Base-by-base conservation (phyloP, 2,329 filamentous ascomycete genomes). In the Penicillium verrucosum region DNA sequence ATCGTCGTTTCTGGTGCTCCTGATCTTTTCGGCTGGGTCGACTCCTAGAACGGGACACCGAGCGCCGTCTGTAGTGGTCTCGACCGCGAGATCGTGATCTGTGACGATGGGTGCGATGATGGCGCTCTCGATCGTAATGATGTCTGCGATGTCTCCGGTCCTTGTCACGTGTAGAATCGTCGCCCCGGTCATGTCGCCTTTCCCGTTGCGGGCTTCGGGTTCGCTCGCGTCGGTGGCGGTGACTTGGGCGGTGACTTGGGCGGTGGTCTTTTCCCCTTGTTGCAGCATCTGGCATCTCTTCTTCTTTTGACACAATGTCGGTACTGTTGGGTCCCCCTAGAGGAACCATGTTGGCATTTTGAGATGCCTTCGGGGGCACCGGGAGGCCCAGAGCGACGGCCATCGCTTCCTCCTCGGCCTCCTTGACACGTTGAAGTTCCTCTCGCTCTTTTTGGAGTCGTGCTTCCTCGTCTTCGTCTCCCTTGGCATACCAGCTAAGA, bases 341-440 rank as follows among this genome's bases (percentile, higher is more conserved):
- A 0, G 89, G 81, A 21, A 76, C 78, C 65, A 81, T 59, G 59
- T 86, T 85, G 46, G 83, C 84, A 71, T 94, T 95, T 3, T 82
- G 81, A 4, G 81, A 83, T 1, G 82, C 83, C 54, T 75, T 80
- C 7, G 81, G 77, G 1, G 87, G 83, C 1, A 89, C 81, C 0
- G 90, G 91, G 30, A 97, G 77, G 0, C 94, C 94, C 52, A 99
- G 78, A 0, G 92, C 92, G 43, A 80, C 82, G 3, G 91, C 87
- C 71, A 97, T 87, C 1, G 92, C 94, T 72, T 97, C 93, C 70
- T 96, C 90, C 69, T 99, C 94, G 0, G 89, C 90, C 73, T 96
- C 89, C 69, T 96, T 97, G 70, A 97, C 82, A 64, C 82, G 86
- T 65, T 85, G 84, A 65, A 94, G 82, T 74, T 97, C 93, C 59